A percentile compares a stretch with the other conserved stretches of the same genome.
phyloP scores from a whole-genome alignment of 1,284 basidiomycete species.

The Sanghuangporus weigelae region DNA sequence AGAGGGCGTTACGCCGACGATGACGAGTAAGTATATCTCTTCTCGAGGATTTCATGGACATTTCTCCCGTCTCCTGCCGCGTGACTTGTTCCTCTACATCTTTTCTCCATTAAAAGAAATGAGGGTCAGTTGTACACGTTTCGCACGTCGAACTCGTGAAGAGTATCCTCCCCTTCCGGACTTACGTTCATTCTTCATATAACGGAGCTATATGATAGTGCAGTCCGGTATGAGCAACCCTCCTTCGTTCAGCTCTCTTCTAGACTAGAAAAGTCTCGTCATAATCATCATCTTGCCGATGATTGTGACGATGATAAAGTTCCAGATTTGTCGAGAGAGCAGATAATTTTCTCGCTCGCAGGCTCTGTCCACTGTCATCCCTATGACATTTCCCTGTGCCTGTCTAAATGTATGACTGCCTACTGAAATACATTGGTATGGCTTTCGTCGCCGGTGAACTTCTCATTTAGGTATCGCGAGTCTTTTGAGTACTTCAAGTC shows the following conservation, averaged over 20 bases:
- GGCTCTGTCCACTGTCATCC: neutral
- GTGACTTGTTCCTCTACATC: neutral
- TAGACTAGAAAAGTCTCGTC: too few relatives aligned
- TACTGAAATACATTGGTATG: neutral
- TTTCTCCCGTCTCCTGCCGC: neutral
- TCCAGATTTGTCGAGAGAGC: too few relatives aligned
- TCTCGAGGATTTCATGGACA: neutral
- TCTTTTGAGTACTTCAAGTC: slow-evolving; percentile 38
- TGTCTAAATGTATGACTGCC: neutral
- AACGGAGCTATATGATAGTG: too few relatives aligned
- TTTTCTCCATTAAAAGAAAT: neutral
- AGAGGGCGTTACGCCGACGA: slow-evolving; percentile 57
- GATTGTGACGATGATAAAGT: too few relatives aligned
- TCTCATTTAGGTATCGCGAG: neutral
- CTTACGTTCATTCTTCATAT: too few relatives aligned
- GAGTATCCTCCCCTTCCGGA: too few relatives aligned
- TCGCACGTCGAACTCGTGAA: too few relatives aligned
- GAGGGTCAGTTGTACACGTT: neutral
- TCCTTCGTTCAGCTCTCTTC: too few relatives aligned
- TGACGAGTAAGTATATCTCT: slow-evolving; percentile 52
- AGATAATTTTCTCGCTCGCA: too few relatives aligned
- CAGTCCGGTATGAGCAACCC: too few relatives aligned
- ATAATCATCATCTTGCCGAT: too few relatives aligned
- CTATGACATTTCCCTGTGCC: neutral
- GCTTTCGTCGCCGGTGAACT: neutral